Evolutionary conservation across 2,329 filamentous ascomycete species (phyloP), one percentile per base, ranked within the genome.

Genomic region (Pseudopithomyces maydicus): DNA sequence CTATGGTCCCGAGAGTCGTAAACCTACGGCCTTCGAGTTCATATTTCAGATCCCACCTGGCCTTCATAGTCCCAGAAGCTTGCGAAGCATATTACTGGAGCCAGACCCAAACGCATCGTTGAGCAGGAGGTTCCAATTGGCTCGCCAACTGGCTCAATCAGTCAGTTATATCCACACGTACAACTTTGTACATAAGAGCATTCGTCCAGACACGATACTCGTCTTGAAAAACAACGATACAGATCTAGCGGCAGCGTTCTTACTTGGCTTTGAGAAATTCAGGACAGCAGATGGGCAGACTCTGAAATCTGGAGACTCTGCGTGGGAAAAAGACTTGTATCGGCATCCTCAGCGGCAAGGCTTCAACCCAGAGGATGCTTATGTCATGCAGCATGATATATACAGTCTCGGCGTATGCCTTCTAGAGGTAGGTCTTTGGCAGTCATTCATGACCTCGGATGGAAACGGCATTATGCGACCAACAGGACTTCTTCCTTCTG

Each of bases 331-430:
- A n/a, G 80, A 84, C 46, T 39, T 85, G 0, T 86, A 85, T 58
- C 77, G 79, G 0, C 83, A 85, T 58, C 81, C 82, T 0, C 56
- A 61, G 0, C 77, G 82, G 0, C 81, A 84, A 60, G 81, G 82
- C 0, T 20, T 72, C 0, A 57, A 61, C 2, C 71, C 74, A 0
- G 66, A 75, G 23, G 74, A 79, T 1, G 53, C 61, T 0, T 85
- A 82, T 58, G 68, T 59, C 1, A 84, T 85, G 79, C 78, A 82
- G 51, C 83, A 86, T 62, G 82, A 85, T 56, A 81, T 86, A 11
- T 85, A 85, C 65, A 83, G 81, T 52, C 74, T 85, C 0, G 83
- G 83, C 0, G 81, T 85, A 0, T 82, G 79, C 49, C 72, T 86
- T 0, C 67, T 86, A 0, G 83, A 85, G 63, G 77, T 85, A 23